These are phyloP conservation scores for Pseudopyrenochaeta lycopersici DNA, from an alignment of 2,329 filamentous ascomycete species.

Conservation along the genomic window DNA sequence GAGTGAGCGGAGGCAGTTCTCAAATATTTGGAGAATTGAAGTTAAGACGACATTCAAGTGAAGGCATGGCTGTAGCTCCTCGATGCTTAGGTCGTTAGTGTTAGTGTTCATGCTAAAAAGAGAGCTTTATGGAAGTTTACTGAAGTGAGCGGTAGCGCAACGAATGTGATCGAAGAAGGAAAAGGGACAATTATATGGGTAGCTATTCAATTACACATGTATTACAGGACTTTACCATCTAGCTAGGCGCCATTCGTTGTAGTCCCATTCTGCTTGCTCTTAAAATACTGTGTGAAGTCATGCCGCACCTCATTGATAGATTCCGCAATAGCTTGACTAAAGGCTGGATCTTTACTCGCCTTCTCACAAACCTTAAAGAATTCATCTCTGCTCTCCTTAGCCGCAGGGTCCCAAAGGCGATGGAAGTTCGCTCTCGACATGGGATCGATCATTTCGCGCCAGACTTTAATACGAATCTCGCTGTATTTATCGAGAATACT, in stretches of 20 bases:
- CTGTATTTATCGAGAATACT: constrained; percentile 47
- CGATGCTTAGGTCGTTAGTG: too few species aligned
- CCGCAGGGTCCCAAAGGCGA: constrained; percentile 42
- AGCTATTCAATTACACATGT: too few species aligned
- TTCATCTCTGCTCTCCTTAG: constrained; percentile 37
- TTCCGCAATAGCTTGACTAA: constrained; percentile 36
- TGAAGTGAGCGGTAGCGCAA: too few species aligned
- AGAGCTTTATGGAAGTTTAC: too few species aligned
- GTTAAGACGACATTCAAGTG: too few species aligned
- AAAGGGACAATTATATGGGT: too few species aligned
- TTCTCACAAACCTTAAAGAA: constrained; percentile 45
- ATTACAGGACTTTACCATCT: too few species aligned
- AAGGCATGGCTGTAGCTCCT: too few species aligned
- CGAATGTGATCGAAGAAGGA: too few species aligned
- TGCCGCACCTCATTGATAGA: constrained; percentile 39
- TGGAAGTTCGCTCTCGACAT: constrained; percentile 54
- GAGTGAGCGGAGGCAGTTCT: too few species aligned
- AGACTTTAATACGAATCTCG: constrained; percentile 43
- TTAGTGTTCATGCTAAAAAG: too few species aligned
- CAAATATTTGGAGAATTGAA: too few species aligned
- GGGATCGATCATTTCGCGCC: constrained; percentile 47
- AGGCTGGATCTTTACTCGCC: constrained; percentile 39
- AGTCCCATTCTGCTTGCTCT: constrained; percentile 29
- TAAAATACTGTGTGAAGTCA: constrained; percentile 49
- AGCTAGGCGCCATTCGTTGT: background rate